These are phyloP conservation scores for Cryptosporidium tyzzeri DNA, from an alignment of 169 alveolate species.

Conservation along the genomic window DNA sequence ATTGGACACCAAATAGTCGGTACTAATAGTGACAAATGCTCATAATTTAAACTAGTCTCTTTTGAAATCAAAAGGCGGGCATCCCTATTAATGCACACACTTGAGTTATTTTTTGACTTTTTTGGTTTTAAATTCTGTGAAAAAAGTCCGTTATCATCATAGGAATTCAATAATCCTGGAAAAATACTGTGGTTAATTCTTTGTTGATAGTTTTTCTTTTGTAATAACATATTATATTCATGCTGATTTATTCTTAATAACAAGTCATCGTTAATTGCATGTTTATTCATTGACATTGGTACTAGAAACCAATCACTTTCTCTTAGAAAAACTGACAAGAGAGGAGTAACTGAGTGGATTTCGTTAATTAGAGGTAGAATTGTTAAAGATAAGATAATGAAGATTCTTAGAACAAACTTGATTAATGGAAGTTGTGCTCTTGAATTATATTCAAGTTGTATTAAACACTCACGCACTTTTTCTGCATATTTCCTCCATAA, in stretches of 20 bases:
- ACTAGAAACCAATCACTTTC: conserved; percentile 54
- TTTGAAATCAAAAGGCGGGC: conserved; percentile 14
- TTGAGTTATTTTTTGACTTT: not conserved
- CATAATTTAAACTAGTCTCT: not conserved
- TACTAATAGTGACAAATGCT: conserved; percentile 8
- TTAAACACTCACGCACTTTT: not conserved
- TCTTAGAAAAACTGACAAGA: conserved; percentile 29
- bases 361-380: conserved; percentile 55
- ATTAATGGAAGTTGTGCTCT: conserved; percentile 46
- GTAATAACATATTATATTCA: conserved; percentile 11
- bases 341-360: conserved; percentile 43
- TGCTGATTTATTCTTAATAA: conserved; percentile 38
- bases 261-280: conserved; percentile 35
- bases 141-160: conserved; percentile 7
- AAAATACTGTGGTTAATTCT: not conserved
- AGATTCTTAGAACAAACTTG: conserved; percentile 38
- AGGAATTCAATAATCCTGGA: not conserved
- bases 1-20: conserved; percentile 22
- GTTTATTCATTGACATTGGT: conserved; percentile 38
- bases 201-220: not conserved
- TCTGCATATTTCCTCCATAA: not conserved
- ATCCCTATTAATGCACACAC: conserved; percentile 43
- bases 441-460: conserved; percentile 22
- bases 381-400: conserved; percentile 38
- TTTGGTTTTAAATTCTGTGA: not conserved